Evolutionary conservation across 73 alveolate genomes (phyloP), one percentile per base, ranked within the genome.

Genomic region (Blepharisma japonicum): DNA sequence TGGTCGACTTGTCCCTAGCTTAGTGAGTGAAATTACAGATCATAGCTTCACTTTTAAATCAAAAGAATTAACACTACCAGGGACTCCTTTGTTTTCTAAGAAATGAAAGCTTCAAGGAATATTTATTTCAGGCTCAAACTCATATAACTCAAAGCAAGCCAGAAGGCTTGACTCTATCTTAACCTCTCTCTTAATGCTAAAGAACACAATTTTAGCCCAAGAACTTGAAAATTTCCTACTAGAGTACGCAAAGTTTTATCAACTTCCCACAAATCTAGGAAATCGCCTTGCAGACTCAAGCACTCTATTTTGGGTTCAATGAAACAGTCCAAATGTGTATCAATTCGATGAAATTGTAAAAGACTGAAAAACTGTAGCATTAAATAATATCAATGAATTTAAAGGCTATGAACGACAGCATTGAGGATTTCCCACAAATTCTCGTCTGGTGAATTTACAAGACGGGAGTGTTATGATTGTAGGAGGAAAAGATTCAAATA

Each of bases 51-150:
- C 74, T 9, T 61, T 61, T 25, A n/a, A 14, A 8, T 61, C 18
- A 0, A 11, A n/a, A 20, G 74, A 39, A 61, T 8, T 8, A 9
- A n/a, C 5, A 9, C 74, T 61, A 2, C 74, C 74, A 18, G 74
- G 74, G 14, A 61, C 49, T 25, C 74, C 74, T 14, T 8, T 61
- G 11, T 61, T 61, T 25, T 18, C 49, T 61, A 39, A 61, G 18
- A 61, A 25, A 20, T 61, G 14, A 4, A 61, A 61, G 23, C 74
- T 61, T 18, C 74, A 61, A 61, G 74, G 74, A 1, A 14, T 61
- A 8, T 25, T 20, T 25, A 5, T 25, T 48, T 18, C 74, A 18
- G 14, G 49, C 23, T 14, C 38, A 8, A 18, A 14, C 2, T 20
- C 23, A 9, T 8, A 61, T 25, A 8, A 25, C 4, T 8, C 38